Evolutionary conservation across 1,139 yeast genomes (phyloP), one percentile per base, ranked within the genome.

Genomic region (Geotrichum bryndzae): DNA sequence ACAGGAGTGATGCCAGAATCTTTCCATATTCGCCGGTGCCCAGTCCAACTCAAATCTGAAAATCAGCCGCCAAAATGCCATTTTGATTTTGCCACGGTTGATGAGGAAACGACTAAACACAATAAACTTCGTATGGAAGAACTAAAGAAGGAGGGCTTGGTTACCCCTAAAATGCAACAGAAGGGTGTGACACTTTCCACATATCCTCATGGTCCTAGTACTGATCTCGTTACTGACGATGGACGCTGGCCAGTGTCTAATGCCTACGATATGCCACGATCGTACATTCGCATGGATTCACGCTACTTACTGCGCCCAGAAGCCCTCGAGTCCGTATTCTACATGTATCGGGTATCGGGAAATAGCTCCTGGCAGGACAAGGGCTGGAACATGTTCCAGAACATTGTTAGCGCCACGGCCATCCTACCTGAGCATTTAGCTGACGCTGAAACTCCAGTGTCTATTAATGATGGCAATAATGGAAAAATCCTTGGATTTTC

Each of bases 281-380:
- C 71, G 7, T 68, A 67, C 53, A 13, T 63, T 57, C 66, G 69
- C 2, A 70, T 80, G 67, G 85, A 83, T 64, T 78, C 82, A 48
- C 80, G 80, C 61, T 86, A 84, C 68, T 74, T 85, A 59, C 81
- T 88, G 65, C 80, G 92, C 56, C 94, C 96, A 0, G 91, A 87
- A 70, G 84, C 90, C 0, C 85, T 88, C 35, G 95, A 88, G 70
- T 84, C 91, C 0, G 80, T 89, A 33, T 87, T 85, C 72, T 85
- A 85, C 73, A 80, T 88, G 79, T 88, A 86, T 73, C 80, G 94
- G 68, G 76, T 87, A 64, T 88, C 94, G 0, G 94, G 92, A 3
- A 91, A 88, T 68, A 74, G 74, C 10, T 79, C 80, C 69, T 89
- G 90, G 84, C 84, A 91, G 68, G 79, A 83, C 56, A 81, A 83